Evolutionary conservation across 768 basidiomycete genomes (phyloP), one percentile per base, ranked within the genome.

Genomic region (Mycena vitilis): DNA sequence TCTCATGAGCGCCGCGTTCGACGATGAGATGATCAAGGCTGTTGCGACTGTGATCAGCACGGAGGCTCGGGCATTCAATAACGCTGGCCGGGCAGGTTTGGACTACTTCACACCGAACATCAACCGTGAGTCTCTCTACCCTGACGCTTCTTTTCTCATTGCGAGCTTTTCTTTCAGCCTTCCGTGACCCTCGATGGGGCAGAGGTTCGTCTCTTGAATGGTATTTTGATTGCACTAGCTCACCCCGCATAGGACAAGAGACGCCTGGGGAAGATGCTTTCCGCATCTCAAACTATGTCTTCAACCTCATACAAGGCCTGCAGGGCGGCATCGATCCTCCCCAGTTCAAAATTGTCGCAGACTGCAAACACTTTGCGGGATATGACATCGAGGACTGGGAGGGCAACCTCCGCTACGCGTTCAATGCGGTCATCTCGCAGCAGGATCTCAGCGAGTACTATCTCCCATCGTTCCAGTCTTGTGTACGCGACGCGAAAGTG

Each of bases 181-280:
- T 89, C 81, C 87, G 84, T 64, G 88, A 89, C 68, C 88, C 88
- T 49, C 86, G 87, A 15, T 89, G 88, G 88, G 88, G 88, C 8
- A 80, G 88, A 52, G 87, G 87, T 0, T 30, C 30, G 30, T 30
- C 30, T 30, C 30, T 5, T 30, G 30, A 3, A 30, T 2, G 5
- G 30, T 30, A 30, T 30, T 30, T 30, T 2, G 7, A 40, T 4
- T 40, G 10, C 11, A 40, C 15, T 11, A 9, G 11, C 40, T 40
- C 11, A 40, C 10, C 4, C 40, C 2, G 40, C 10, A 8, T 15
- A 10, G 11, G 15, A 2, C 87, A 88, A 70, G 88, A 89, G 76
- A 89, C 88, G 0, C 88, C 87, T 8, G 88, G 88, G 60, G 88
- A 89, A 75, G 88, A 89, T 56, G 83, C 87, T 0, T 87, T 82